phyloP scores from a whole-genome alignment of 2,329 filamentous ascomycete genomes.

The Sordariomycetes sp. region DNA sequence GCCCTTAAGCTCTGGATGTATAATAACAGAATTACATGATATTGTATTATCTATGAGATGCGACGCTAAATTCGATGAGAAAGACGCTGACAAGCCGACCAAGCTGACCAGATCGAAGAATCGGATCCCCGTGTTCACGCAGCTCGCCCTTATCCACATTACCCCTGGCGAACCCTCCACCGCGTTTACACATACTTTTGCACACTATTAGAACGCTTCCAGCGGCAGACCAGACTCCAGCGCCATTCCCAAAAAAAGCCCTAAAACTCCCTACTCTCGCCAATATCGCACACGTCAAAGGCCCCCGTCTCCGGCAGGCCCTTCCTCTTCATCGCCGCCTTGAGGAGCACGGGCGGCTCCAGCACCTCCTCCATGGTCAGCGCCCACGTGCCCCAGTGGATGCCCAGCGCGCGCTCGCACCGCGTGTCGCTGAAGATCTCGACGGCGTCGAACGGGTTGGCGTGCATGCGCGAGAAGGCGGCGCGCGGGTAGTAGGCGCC shows the following conservation, averaged over 20 bases:
- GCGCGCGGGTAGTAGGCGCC: slow-evolving; percentile 70
- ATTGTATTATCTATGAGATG: too few relatives aligned
- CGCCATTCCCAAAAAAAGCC: background rate
- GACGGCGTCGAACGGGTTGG: slow-evolving; percentile 76
- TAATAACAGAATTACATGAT: too few relatives aligned
- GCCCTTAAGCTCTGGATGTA: too few relatives aligned
- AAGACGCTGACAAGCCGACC: too few relatives aligned
- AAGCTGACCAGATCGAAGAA: too few relatives aligned
- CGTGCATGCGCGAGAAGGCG: slow-evolving; percentile 73
- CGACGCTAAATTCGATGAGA: too few relatives aligned
- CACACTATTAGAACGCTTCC: too few relatives aligned
- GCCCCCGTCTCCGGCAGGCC: slow-evolving; percentile 59
- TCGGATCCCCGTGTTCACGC: too few relatives aligned
- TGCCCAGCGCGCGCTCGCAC: slow-evolving; percentile 69
- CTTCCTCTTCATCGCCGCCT: slow-evolving; percentile 57
- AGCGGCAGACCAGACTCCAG: too few relatives aligned
- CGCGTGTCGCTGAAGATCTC: slow-evolving; percentile 81
- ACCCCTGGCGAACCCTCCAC: too few relatives aligned
- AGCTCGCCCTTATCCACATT: too few relatives aligned
- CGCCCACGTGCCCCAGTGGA: slow-evolving; percentile 91
- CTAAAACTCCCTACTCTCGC: slow-evolving; percentile 68
- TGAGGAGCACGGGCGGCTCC: slow-evolving; percentile 67
- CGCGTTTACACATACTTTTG: too few relatives aligned
- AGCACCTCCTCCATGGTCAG: slow-evolving; percentile 76
- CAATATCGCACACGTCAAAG: slow-evolving; percentile 78